phyloP scores from a whole-genome alignment of 768 basidiomycete genomes.

The Gymnopilus dilepis region DNA sequence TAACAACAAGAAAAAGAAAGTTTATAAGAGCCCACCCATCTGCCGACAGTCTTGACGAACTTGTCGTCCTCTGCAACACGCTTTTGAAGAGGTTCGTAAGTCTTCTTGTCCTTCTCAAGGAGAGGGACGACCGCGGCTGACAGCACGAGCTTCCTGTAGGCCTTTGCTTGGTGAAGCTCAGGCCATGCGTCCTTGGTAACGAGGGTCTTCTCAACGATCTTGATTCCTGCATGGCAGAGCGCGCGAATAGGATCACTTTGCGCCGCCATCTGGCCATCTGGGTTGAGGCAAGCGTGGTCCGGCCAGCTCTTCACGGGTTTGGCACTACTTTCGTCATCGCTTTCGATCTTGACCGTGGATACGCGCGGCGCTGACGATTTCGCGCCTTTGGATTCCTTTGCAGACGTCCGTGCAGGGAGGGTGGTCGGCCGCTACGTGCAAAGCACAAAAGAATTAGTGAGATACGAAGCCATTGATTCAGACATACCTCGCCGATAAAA shows the following conservation, averaged over 20 bases:
- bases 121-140: neutral
- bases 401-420: too few species aligned
- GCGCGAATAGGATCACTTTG: neutral
- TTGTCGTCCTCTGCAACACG: conserved; percentile 6
- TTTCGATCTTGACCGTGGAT: neutral
- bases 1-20: neutral
- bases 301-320: neutral
- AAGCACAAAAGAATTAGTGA: neutral
- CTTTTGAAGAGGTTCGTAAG: neutral
- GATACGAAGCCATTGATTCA: neutral
- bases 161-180: neutral
- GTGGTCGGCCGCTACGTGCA: neutral
- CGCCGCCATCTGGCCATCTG: neutral
- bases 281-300: neutral
- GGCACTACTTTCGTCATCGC: neutral
- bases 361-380: neutral
- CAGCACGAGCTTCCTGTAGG: neutral
- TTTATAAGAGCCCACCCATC: conserved; percentile 14
- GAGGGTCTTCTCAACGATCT: neutral
- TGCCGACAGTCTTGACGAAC: neutral
- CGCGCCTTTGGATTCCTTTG: neutral
- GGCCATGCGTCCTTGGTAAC: conserved; percentile 4
- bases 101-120: neutral
- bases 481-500: neutral
- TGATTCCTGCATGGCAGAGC: conserved; percentile 6